A percentile compares a stretch with the other conserved stretches of the same genome.
Conservation (phyloP, 2,329 filamentous ascomycete genomes). For the Diaporthe vexans region DNA sequence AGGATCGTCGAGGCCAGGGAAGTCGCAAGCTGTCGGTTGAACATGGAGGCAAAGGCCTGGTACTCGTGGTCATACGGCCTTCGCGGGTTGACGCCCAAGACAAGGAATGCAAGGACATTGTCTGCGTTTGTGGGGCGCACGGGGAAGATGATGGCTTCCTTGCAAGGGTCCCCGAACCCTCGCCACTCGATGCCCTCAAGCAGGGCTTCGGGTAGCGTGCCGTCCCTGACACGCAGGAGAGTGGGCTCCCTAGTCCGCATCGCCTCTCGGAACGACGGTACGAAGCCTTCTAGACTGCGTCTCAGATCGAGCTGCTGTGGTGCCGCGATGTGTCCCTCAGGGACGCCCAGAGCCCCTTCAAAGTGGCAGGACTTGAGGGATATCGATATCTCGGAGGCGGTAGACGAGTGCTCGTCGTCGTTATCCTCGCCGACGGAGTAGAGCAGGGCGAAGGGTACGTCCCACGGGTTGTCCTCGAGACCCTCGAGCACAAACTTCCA, state of each 20-base stretch:
- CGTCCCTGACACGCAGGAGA: conserved; percentile 50
- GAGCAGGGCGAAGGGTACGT: conserved; percentile 57
- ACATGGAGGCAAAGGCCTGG: conserved; percentile 65
- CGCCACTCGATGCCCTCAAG: conserved; percentile 67
- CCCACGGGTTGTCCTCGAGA: conserved; percentile 52
- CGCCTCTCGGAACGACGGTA: conserved; percentile 54
- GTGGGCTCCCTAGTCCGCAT: conserved; percentile 54
- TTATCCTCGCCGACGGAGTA: conserved; percentile 56
- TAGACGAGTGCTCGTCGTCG: conserved; percentile 53
- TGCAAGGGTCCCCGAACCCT: conserved; percentile 69
- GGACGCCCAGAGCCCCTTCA: conserved; percentile 53
- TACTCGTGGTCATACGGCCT: conserved; percentile 76
- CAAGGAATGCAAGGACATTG: conserved; percentile 70
- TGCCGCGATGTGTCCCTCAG: conserved; percentile 51
- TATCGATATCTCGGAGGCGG: conserved; percentile 53
- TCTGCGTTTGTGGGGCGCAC: conserved; percentile 72
- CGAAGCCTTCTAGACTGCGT: conserved; percentile 51
- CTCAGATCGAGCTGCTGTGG: conserved; percentile 54
- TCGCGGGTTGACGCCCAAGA: conserved; percentile 73
- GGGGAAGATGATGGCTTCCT: conserved; percentile 71
- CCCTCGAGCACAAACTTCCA: conserved; percentile 52
- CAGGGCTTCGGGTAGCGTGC: conserved; percentile 65
- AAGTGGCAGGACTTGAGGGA: conserved; percentile 54
- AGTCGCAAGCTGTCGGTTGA: conserved; percentile 67
- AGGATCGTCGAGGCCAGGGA: conserved; percentile 75